Evolutionary conservation across 129 eudicot genomes (phyloP).

Genomic region (Helianthus annuus): DNA sequence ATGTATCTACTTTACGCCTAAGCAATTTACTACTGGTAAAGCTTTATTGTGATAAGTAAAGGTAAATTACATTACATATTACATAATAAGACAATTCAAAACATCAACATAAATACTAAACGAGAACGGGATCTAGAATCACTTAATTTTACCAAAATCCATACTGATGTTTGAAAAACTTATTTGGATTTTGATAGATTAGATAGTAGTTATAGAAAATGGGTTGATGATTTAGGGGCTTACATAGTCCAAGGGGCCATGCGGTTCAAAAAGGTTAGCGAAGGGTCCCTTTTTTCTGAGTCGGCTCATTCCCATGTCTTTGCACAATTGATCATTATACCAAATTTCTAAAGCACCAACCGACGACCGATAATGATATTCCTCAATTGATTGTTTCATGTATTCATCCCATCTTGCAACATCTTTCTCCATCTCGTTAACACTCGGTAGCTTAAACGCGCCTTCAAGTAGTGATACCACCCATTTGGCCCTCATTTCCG

Average conservation of each 20-base stretch:
- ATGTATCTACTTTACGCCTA: too few species aligned
- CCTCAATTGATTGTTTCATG: not conserved
- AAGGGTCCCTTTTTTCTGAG: not conserved
- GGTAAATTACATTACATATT: too few species aligned
- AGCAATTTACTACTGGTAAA: too few species aligned
- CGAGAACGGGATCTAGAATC: too few species aligned
- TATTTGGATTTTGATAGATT: too few species aligned
- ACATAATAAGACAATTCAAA: too few species aligned
- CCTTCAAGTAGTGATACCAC: slow-evolving; percentile 51
- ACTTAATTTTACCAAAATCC: too few species aligned
- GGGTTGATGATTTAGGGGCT: too few species aligned
- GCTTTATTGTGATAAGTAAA: too few species aligned
- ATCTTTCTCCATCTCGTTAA: not conserved
- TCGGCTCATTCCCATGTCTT: not conserved
- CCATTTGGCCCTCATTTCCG: slow-evolving; percentile 71
- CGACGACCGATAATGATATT: not conserved
- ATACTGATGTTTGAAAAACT: too few species aligned
- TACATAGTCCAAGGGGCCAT: not conserved
- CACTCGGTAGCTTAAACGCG: slow-evolving; percentile 48
- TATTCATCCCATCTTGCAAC: not conserved
- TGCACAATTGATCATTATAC: not conserved
- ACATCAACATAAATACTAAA: too few species aligned
- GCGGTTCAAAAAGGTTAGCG: not conserved
- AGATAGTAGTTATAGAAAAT: too few species aligned
- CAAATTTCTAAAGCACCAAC: not conserved